Evolutionary conservation across 2,329 filamentous ascomycete genomes (phyloP).

Genomic region (Aspergillus brasiliensis): DNA sequence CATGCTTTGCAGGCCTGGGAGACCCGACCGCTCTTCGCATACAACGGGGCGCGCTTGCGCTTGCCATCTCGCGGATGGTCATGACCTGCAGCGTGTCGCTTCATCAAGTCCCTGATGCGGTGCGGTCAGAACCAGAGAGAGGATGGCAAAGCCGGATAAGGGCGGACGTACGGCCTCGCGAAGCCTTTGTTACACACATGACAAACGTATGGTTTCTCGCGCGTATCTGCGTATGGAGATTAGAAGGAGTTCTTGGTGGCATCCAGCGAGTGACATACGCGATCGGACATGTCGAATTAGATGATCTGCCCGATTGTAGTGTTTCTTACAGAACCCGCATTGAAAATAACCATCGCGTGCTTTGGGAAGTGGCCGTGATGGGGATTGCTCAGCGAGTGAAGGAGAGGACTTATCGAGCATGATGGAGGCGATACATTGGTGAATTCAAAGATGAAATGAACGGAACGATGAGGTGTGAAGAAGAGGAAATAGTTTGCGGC

Average conservation of each 20-base stretch:
- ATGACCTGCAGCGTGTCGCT: constrained; percentile 50
- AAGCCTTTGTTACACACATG: constrained; percentile 37
- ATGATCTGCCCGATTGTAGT: constrained; percentile 56
- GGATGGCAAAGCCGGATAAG: background rate
- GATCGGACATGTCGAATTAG: constrained; percentile 42
- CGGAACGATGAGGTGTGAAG: background rate
- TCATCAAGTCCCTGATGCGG: constrained; percentile 48
- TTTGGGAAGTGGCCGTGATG: constrained; percentile 12
- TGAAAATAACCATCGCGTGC: constrained; percentile 43
- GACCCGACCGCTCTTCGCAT: constrained; percentile 39
- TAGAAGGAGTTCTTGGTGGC: background rate
- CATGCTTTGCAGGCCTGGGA: constrained; percentile 57
- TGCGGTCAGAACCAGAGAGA: background rate
- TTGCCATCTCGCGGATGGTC: constrained; percentile 40
- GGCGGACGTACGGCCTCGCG: constrained; percentile 29
- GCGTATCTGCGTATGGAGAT: constrained; percentile 22
- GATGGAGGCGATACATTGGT: background rate
- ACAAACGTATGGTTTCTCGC: constrained; percentile 37
- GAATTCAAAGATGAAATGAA: background rate
- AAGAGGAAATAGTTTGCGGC: background rate
- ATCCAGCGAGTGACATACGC: constrained; percentile 13
- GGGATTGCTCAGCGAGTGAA: constrained; percentile 11
- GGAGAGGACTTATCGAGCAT: constrained; percentile 19
- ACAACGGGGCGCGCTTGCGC: constrained; percentile 22
- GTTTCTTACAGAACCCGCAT: constrained; percentile 56